Base-by-base conservation (phyloP, 768 basidiomycete species). In the Lyophyllum semitale region DNA sequence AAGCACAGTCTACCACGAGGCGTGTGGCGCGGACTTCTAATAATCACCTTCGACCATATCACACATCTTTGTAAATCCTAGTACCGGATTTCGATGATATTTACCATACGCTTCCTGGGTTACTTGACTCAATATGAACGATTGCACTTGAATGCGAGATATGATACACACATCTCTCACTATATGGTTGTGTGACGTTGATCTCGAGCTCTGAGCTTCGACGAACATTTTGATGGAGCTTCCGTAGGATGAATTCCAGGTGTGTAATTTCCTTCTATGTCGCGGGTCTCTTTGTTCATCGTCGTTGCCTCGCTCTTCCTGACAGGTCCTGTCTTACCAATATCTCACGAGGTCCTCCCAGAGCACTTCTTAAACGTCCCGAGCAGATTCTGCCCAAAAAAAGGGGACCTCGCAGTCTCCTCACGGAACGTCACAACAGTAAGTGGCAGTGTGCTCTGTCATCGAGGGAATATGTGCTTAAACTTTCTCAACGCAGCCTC, bases 401-500 rank as follows among this genome's bases (percentile, higher is more conserved):
- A 13, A 20, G 18, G 18, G 1, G 20, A 40, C 8, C 26, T 26
- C 37, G 26, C n/a, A 13, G 25, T 20, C n/a, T 32, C 41, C 51
- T 53, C 51, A 53, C 51, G 43, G 32, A 45, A 53, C 42, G 51
- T 53, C 51, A 37, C 51, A 32, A 53, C 43, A 49, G 18, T 12
- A 32, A 38, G 11, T 18, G n/a, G 15, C 17, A 38, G 17, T 38
- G n/a, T n/a, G 4, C n/a, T 37, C 35, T 7, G 29, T 18, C 37
- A 15, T 38, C 37, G 37, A 38, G 37, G 37, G 37, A 38, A 38
- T 18, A 38, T n/a, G n/a, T 9, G 37, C 37, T 38, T 18, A 38
- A 6, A n/a, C 5, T 38, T 38, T n/a, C n/a, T 18, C 4, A 13
- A 8, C 33, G 5, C 37, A 6, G 18, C 11, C 29, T 30, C 37